phyloP scores from a whole-genome alignment of 1,284 basidiomycete species.

The Sporisorium graminicola region DNA sequence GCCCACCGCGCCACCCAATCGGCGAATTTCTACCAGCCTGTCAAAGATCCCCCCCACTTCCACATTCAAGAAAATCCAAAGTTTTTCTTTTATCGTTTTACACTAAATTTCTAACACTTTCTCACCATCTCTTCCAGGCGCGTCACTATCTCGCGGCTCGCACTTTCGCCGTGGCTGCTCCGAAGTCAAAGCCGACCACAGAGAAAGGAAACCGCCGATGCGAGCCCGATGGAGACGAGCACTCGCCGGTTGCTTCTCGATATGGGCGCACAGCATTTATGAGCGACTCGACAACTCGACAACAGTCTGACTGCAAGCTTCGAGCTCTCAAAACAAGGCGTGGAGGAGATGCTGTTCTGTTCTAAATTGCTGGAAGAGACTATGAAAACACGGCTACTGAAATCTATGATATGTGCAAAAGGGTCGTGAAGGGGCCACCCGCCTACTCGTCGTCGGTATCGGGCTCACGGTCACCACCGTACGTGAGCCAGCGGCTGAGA shows the following conservation, averaged over 20 bases:
- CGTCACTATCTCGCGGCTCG: not conserved
- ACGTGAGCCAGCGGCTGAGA: conserved; percentile 63
- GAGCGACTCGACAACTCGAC: not conserved
- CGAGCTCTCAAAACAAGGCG: not conserved
- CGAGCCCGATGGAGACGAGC: not conserved
- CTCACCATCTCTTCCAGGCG: not conserved
- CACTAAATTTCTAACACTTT: not conserved
- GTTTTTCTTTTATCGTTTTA: not conserved
- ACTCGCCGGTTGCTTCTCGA: not conserved
- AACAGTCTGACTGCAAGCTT: not conserved
- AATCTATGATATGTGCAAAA: conserved; percentile 3
- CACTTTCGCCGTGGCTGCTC: not conserved
- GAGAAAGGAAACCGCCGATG: not conserved
- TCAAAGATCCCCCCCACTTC: not conserved
- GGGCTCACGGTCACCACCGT: conserved; percentile 66
- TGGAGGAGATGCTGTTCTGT: not conserved
- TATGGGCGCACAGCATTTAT: not conserved
- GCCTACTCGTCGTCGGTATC: conserved; percentile 66
- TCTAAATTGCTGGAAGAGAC: conserved; percentile 1
- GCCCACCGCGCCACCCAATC: not conserved
- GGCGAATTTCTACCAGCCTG: conserved; percentile 5
- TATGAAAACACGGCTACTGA: not conserved
- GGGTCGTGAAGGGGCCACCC: not conserved
- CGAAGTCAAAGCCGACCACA: not conserved
- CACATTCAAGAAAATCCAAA: not conserved